Evolutionary conservation across 2,329 filamentous ascomycete genomes (phyloP), one percentile per base, ranked within the genome.

Genomic region (Dactylonectria macrodidyma): DNA sequence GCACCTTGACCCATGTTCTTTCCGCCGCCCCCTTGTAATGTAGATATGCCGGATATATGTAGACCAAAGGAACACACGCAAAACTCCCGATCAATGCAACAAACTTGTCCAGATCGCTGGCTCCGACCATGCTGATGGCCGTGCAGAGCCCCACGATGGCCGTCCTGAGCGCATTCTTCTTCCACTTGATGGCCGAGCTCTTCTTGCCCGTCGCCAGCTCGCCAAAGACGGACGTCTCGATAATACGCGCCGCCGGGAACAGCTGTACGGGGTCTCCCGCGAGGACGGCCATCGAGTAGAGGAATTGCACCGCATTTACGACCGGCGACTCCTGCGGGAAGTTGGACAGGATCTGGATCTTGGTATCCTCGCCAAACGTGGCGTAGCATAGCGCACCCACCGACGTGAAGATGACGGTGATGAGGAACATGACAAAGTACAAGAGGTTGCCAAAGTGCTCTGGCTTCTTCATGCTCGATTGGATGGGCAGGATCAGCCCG

Each of bases 261-360:
- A 94, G 85, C 79, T 94, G 92, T 2, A 94, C 92, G 0, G 92
- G 92, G 52, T 90, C 90, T 38, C 92, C 92, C 6, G 90, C 90
- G n/a, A 94, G 83, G 8, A 94, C 91, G 2, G 92, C 92, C 26
- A 93, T 79, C 4, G 91, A 90, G 82, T 94, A 94, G 59, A 94
- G 83, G 76, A 93, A 91, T 74, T 94, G 92, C 8, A 94, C 91
- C 0, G 89, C 89, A 71, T 94, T 93, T 82, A 94, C 92, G n/a
- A 94, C 84, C 62, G 87, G 87, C 79, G 87, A 92, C 72, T 86
- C 84, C 74, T 93, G 92, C 0, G 92, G 92, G 75, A 90, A 93
- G 79, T 94, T 94, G 81, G 90, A 90, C 77, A 94, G 93, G 80
- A 94, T 88, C 76, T 94, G 91, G 66, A 93, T 93, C 75, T 89